Base-by-base conservation (phyloP, 495 filamentous ascomycete species). In the Neurospora sp. region DNA sequence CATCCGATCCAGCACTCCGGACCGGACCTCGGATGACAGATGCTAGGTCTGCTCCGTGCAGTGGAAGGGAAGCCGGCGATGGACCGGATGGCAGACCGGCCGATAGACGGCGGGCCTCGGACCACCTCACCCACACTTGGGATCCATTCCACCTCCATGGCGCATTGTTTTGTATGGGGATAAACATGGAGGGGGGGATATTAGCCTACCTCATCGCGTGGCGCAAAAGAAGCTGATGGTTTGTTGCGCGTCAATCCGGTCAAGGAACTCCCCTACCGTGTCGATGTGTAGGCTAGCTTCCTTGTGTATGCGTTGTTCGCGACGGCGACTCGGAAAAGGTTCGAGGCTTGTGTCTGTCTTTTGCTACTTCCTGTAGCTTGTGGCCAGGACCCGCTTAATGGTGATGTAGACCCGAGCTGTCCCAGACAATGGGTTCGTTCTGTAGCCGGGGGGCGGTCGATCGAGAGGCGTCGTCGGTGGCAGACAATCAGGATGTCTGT, bases 191-290 rank as follows among this genome's bases (percentile, higher is more conserved):
- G 53, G 27, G 27, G 53, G 22, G 20, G 20, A 16, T 61, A 61
- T 53, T 48, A 70, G 48, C 78, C 48, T 78, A 78, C 78, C 78
- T 79, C 77, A 79, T 78, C 68, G 74, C 76, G 71, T 40, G 73
- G 61, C 40, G 27, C 22, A 45, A 22, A 40, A 69, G 20, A 44
- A 69, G n/a, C 74, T 59, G 68, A 35, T 77, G 70, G 73, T 71
- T 70, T 7, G 48, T 74, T 71, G 68, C 27, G 39, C 70, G 73
- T 71, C 35, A 61, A 71, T 73, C 70, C 68, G 42, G 70, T 65
- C 69, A 68, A 38, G 70, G 48, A 40, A 37, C 41, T 16, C 35
- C 68, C 48, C 53, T 27, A 61, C 53, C 27, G 53, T 61, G 53
- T 61, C 53, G 53, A 61, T 12, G 10, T 10, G 9, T 27, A 20